Conservation (phyloP, 2,329 filamentous ascomycete species). For the Phialocephala subalpina region DNA sequence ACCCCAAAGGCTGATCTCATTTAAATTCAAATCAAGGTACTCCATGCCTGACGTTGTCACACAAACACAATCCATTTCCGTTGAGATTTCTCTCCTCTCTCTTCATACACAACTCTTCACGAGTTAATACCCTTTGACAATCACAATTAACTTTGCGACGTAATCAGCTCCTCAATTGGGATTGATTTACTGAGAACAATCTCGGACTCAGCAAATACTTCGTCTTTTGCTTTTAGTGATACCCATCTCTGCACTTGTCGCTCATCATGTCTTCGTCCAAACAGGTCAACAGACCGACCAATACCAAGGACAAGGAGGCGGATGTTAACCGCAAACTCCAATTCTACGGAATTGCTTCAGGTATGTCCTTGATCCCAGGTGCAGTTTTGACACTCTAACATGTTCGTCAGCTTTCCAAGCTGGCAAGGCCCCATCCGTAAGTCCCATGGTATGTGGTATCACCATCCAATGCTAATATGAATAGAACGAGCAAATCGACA, state of each 20-base stretch:
- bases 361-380: conserved; percentile 47
- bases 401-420: conserved; percentile 73
- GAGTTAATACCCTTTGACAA: not conserved
- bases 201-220: conserved; percentile 16
- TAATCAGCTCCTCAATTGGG: not conserved
- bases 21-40: conserved; percentile 4
- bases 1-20: conserved; percentile 13
- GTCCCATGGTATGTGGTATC: conserved; percentile 12
- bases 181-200: conserved; percentile 3
- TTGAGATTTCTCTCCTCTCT: conserved; percentile 1
- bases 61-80: conserved; percentile 11
- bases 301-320: conserved; percentile 41
- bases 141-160: not conserved
- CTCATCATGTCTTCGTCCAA: conserved; percentile 30
- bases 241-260: conserved; percentile 26
- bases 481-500: conserved; percentile 79
- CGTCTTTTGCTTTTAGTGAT: conserved; percentile 29
- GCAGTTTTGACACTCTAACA: conserved; percentile 11
- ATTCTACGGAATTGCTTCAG: conserved; percentile 85
- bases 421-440: conserved; percentile 84
- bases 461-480: conserved; percentile 11
- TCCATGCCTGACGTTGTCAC: not conserved
- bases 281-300: conserved; percentile 41
- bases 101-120: not conserved
- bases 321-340: conserved; percentile 95